Evolutionary conservation across 768 basidiomycete genomes (phyloP).

Genomic region (Daedalea quercina): DNA sequence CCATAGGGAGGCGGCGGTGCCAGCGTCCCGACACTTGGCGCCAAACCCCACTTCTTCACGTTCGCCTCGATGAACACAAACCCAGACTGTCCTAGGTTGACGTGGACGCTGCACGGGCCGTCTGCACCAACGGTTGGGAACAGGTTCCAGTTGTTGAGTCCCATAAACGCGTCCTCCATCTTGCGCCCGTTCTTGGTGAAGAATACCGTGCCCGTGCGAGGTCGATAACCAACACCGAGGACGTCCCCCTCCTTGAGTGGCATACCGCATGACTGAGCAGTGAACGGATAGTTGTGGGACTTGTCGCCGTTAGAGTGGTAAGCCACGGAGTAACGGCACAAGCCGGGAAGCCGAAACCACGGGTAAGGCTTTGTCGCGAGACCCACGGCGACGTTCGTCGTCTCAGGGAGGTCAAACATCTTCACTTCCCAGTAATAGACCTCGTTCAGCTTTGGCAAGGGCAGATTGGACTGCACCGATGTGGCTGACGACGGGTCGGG

Average conservation of each 20-base stretch:
- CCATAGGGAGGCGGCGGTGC: slow-evolving; percentile 98
- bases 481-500: slow-evolving; percentile 93
- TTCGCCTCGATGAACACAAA: slow-evolving; percentile 99
- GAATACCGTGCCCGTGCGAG: slow-evolving; percentile 96
- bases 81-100: slow-evolving; percentile 95
- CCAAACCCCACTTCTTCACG: slow-evolving; percentile 99
- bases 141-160: slow-evolving; percentile 84
- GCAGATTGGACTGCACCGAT: slow-evolving; percentile 93
- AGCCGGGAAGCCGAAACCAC: slow-evolving; percentile 85
- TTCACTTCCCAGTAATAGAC: slow-evolving; percentile 99
- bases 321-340: slow-evolving; percentile 81
- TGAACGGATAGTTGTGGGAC: slow-evolving; percentile 96
- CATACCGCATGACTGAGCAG: slow-evolving; percentile 76
- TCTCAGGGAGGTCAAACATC: slow-evolving; percentile 91
- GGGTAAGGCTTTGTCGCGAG: slow-evolving; percentile 97
- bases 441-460: slow-evolving; percentile 95
- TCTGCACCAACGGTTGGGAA: slow-evolving; percentile 98
- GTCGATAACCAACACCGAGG: slow-evolving; percentile 91
- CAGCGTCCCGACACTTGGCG: slow-evolving; percentile 93
- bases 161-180: slow-evolving; percentile 92
- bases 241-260: slow-evolving; percentile 90
- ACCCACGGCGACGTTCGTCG: slow-evolving; percentile 87
- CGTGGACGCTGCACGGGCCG: slow-evolving; percentile 93
- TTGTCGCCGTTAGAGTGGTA: slow-evolving; percentile 97
- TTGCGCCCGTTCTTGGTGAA: slow-evolving; percentile 97